Base-by-base conservation (phyloP, 1,139 yeast species). In the Suhomyces bolitotheri region DNA sequence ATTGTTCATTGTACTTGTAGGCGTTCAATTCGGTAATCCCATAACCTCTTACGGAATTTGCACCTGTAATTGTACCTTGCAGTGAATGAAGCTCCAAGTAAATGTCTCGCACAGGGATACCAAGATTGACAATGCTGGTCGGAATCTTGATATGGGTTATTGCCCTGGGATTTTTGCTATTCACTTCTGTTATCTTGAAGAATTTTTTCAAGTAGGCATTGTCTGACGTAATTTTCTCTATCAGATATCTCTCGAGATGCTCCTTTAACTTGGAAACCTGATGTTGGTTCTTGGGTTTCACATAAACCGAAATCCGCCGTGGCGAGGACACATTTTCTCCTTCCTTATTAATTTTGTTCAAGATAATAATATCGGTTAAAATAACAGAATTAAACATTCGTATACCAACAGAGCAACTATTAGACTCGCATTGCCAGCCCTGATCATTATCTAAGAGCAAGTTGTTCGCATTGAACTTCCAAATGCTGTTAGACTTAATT, bases 381-480 rank as follows among this genome's bases (percentile, higher is more conserved):
- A 70, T 59, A 1, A 68, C 51, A 1, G 71, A 44, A 28, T 50
- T 49, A 28, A 60, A 58, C 27, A 70, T 41, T 30, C 73, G 50
- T 5, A 70, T 45, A 0, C 76, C 76, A 13, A 68, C 39, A 2
- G 67, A 51, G 37, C 73, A 65, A 7, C 40, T 36, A 17, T 41
- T 37, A 0, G 59, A 40, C 7, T 51, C 55, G 43, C 74, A 66
- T 26, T 54, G 47, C 76, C 75, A 71, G 25, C 39, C 39, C 8
- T 47, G 44, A 0, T 60, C 69, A 13, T 66, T 64, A 36, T 68
- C 73, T 10, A 65, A 39, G 20, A 70, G 49, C 2, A 59, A 54
- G 42, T 64, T 67, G 44, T 69, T 69, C 11, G 76, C 76, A 45
- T 70, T 67, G 36, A 43, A 60, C 38, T 60, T 60, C 58, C 66